Evolutionary conservation across 306 rosid genomes (phyloP), one percentile per base, ranked within the genome.

Genomic region (Neltuma alba): DNA sequence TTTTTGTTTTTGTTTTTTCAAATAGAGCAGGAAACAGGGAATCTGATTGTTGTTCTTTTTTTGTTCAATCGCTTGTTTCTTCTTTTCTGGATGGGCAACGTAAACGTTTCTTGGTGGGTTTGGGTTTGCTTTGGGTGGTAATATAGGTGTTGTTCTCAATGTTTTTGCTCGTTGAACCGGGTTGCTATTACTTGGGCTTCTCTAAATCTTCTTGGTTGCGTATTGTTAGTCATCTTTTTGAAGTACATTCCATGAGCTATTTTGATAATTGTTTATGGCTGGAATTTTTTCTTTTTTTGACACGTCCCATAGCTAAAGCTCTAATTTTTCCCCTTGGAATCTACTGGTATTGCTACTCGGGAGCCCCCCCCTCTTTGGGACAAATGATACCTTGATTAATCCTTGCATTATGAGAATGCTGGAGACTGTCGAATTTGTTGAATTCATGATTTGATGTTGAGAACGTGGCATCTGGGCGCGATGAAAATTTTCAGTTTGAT

Each of bases 381-480:
- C 44, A 38, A 54, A 40, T 27, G n/a, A 69, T 25, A 27, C 78
- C 28, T 61, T 44, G 14, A n/a, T 85, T 16, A 57, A 15, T 78
- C 28, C 60, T 2, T 6, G 31, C 42, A 28, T 60, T 79, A 72
- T 38, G 18, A 34, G 30, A 5, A 47, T 42, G 12, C 25, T 16
- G 38, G 23, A 55, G 37, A 11, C 31, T 37, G 67, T 54, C 12
- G 47, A 31, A 33, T 74, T 75, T 61, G 38, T 42, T 68, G 65
- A 42, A 80, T 79, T 74, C 25, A 16, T 37, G 11, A 47, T 23
- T 25, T 25, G 64, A 54, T 48, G 65, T 6, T 73, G 74, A 57
- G 31, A 5, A 63, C 58, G 13, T 36, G n/a, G 74, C 52, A 62
- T 42, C 73, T 79, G 47, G 52, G 72, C 9, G 11, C 31, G 13